Conservation (phyloP, 1,284 basidiomycete genomes). For the Ganoderma leucocontextum region DNA sequence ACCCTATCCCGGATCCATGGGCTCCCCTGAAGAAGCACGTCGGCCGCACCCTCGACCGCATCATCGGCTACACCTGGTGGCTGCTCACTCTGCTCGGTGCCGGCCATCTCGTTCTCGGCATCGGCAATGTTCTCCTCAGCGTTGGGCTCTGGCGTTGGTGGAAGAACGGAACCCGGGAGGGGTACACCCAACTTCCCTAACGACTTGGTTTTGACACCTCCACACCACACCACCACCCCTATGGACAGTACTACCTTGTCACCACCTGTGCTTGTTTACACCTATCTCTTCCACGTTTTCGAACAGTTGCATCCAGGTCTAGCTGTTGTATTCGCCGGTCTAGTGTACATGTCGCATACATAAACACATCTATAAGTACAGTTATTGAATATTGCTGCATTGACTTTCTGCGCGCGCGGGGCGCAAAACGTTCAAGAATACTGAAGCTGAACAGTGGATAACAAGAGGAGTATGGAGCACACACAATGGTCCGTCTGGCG, state of each 20-base stretch:
- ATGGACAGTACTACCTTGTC: neutral
- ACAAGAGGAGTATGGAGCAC: neutral
- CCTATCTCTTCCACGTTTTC: neutral
- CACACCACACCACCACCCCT: neutral
- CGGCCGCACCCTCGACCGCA: slow-evolving; percentile 74
- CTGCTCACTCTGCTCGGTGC: slow-evolving; percentile 77
- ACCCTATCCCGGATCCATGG: slow-evolving; percentile 58
- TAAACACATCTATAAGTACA: slow-evolving; percentile 6
- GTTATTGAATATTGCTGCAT: neutral
- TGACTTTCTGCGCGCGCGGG: neutral
- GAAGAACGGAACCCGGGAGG: slow-evolving; percentile 20
- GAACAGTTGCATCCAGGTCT: neutral
- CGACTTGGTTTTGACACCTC: neutral
- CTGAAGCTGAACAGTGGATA: neutral
- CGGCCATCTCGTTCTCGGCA: slow-evolving; percentile 69
- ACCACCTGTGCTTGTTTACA: neutral
- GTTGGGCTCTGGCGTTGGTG: slow-evolving; percentile 47
- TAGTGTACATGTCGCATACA: neutral
- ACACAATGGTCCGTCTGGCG: neutral
- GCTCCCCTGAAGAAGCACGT: slow-evolving; percentile 65
- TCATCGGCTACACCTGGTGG: slow-evolving; percentile 82
- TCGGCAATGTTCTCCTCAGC: slow-evolving; percentile 70
- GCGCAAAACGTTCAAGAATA: neutral
- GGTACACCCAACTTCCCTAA: slow-evolving; percentile 5
- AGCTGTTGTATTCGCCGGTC: slow-evolving; percentile 7